A percentile compares a stretch with the other conserved stretches of the same genome.
Evolutionary conservation across 2,329 filamentous ascomycete species (phyloP).

Genomic region (Epichloe gansuensis): DNA sequence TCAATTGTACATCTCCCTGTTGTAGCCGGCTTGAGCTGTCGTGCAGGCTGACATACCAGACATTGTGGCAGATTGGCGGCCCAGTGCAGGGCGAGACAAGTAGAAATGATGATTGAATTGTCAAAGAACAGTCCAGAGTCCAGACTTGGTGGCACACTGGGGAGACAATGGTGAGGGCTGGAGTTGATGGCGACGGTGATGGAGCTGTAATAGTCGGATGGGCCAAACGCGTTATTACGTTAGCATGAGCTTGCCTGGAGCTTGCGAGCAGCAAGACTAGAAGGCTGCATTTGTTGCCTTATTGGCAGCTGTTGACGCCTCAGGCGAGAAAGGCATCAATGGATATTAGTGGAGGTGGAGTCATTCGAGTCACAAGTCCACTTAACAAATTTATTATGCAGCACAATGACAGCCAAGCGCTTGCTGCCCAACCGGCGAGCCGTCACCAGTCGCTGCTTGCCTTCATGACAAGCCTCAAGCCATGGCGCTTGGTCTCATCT

Average conservation of each 20-base stretch:
- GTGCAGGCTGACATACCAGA: conserved; percentile 30
- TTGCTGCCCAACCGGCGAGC: conserved; percentile 2
- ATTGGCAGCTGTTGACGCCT: conserved; percentile 14
- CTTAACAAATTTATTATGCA: background rate
- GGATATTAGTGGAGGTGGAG: background rate
- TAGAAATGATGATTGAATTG: background rate
- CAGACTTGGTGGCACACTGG: conserved; percentile 1
- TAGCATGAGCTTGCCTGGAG: conserved; percentile 37
- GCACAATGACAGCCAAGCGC: background rate
- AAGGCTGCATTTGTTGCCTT: conserved; percentile 24
- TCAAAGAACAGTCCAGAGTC: background rate
- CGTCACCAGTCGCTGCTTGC: background rate
- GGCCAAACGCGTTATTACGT: conserved; percentile 35
- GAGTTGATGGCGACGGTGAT: conserved; percentile 6
- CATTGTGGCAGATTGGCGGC: conserved; percentile 30
- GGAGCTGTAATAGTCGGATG: conserved; percentile 12
- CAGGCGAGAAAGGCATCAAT: conserved; percentile 15
- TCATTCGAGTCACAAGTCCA: background rate
- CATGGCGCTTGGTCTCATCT: background rate
- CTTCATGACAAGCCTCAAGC: background rate
- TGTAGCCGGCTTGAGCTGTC: background rate
- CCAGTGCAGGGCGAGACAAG: conserved; percentile 8
- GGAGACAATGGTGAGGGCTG: conserved; percentile 4
- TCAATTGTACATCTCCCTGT: background rate
- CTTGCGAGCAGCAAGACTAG: conserved; percentile 21